Conservation (phyloP, 2,329 filamentous ascomycete genomes). For the Fusarium goolgardi region DNA sequence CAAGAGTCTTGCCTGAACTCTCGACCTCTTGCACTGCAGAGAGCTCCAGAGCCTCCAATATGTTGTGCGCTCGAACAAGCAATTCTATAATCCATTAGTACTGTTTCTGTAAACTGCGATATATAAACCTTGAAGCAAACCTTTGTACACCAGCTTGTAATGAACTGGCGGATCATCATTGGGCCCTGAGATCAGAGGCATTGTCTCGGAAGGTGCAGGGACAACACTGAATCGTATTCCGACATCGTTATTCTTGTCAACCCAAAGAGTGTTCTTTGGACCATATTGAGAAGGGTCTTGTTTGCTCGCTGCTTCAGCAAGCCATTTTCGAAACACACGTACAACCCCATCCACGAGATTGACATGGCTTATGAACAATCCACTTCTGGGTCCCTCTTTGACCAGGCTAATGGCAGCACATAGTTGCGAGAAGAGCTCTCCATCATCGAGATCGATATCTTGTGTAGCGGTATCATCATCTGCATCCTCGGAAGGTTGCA, state of each 20-base stretch:
- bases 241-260: constrained; percentile 70
- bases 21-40: constrained; percentile 70
- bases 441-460: constrained; percentile 72
- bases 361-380: constrained; percentile 72
- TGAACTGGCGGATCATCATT: constrained; percentile 75
- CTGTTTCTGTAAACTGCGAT: rapidly evolving
- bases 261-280: constrained; percentile 70
- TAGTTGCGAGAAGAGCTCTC: constrained; percentile 80
- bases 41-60: constrained; percentile 74
- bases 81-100: constrained; percentile 64
- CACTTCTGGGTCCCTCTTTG: constrained; percentile 69
- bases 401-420: constrained; percentile 76
- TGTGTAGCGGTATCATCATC: constrained; percentile 64
- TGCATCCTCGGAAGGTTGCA: constrained; percentile 15
- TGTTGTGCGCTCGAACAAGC: constrained; percentile 70
- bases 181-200: constrained; percentile 65
- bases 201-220: constrained; percentile 50
- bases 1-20: constrained; percentile 72
- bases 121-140: constrained; percentile 56
- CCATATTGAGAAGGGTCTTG: not conserved
- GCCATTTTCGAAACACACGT: constrained; percentile 79
- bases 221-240: constrained; percentile 75
- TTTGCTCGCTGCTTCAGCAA: constrained; percentile 58
- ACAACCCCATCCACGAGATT: constrained; percentile 75
- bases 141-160: constrained; percentile 78